Evolutionary conservation across 1,284 basidiomycete genomes (phyloP), one percentile per base, ranked within the genome.

Genomic region (Heliocybe sulcata): DNA sequence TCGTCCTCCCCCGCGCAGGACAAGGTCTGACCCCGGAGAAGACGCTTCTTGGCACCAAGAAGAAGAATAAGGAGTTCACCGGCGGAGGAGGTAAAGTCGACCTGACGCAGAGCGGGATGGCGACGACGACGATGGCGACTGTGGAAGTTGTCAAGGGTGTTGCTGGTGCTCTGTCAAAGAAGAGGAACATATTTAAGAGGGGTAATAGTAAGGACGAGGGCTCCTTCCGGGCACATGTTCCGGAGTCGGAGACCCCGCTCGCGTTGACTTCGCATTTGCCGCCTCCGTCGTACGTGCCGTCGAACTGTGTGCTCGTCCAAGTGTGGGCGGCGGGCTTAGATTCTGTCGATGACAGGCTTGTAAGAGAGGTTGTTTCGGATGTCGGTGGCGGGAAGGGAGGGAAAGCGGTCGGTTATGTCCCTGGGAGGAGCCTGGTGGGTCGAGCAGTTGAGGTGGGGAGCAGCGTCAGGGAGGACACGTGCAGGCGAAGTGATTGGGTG

Each of bases 271-370:
- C 80, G 23, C 82, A 91, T 66, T 75, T 87, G n/a, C 66, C 80
- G 31, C 90, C 92, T 2, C 92, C 92, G 0, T 73, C 73, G 20
- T 83, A 86, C 63, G 81, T 93, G 1, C 78, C 82, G 0, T 74
- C 80, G 52, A 73, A 76, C 23, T 79, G 87, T 58, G 78, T 93
- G 3, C 73, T 95, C 14, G 83, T 95, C 9, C 91, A 94, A 63
- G 87, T 95, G 1, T 91, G 89, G 75, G 90, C 88, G 8, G 90
- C 91, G 0, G 91, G 82, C 2, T 67, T 94, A 45, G 92, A 94
- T 64, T 75, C 77, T 12, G 69, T 86, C 3, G 92, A 94, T 70
- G 77, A 78, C 11, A 71, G 71, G 23, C 70, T 85, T 50, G 75
- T 87, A 26, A 42, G 38, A n/a, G 38, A 42, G 38, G 38, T n/a